Evolutionary conservation across 352 stramenopile species (phyloP), one percentile per base, ranked within the genome.

Genomic region (Phytophthora hibernalis): DNA sequence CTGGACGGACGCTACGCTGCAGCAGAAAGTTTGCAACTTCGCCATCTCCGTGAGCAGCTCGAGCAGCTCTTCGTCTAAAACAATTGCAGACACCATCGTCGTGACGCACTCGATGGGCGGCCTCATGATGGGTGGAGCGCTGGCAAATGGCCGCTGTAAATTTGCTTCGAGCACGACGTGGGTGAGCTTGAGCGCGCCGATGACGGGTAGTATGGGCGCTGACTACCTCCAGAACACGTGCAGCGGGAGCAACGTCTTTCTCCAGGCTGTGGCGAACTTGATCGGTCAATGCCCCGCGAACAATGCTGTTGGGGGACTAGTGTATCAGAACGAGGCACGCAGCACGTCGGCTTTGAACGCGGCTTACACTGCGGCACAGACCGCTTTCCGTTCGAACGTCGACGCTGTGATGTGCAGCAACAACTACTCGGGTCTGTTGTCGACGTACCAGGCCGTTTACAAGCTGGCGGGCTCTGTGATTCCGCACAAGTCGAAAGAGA

Each of bases 81-180:
- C 55, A 0, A 64, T 75, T 26, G 61, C 69, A 9, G 51, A 76
- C 42, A 66, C 70, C 5, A 78, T 79, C 51, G 55, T 81, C 9
- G 53, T 79, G 9, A 55, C 61, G 15, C 69, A 81, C 47, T 81
- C 73, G 16, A 78, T 78, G 65, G 69, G 69, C 12, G 70, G 66
- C 10, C 56, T 81, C 30, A 63, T 76, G 24, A 24, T 75, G 24
- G 65, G 16, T 1, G 62, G 66, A 5, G 68, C 68, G 0, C 37
- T 85, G 28, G 74, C 74, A n/a, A 72, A 69, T 12, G 52, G 61
- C 15, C 62, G 65, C 28, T 87, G 79, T 57, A 64, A 49, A 26
- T 53, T 85, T 0, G 70, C 44, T 13, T 78, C 58, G 15, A 63
- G 54, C 33, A 62, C 60, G 0, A 56, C 59, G 30, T 80, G 72